Evolutionary conservation across 2,329 filamentous ascomycete species (phyloP).

Genomic region (Lanzia echinophila): DNA sequence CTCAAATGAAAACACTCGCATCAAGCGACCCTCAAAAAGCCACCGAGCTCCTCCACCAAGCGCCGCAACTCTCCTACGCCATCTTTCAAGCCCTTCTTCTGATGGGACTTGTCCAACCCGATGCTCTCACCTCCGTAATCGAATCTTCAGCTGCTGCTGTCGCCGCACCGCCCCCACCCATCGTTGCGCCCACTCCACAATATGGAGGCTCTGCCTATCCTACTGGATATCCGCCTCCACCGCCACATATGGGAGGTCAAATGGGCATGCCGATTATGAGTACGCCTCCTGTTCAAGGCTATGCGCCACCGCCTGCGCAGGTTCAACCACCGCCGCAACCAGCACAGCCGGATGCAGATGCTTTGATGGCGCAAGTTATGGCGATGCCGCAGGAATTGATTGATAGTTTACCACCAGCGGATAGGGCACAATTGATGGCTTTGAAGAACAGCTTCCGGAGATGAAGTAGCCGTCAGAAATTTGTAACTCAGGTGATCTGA

Average conservation of each 20-base stretch:
- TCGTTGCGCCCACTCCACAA: slow-evolving; percentile 22
- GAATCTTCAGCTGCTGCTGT: slow-evolving; percentile 44
- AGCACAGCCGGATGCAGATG: slow-evolving; percentile 53
- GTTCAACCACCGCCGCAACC: slow-evolving; percentile 36
- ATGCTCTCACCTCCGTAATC: slow-evolving; percentile 73
- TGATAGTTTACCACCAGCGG: slow-evolving; percentile 66
- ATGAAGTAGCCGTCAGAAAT: not conserved
- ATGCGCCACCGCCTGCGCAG: slow-evolving; percentile 24
- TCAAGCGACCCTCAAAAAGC: slow-evolving; percentile 74
- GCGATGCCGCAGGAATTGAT: slow-evolving; percentile 74
- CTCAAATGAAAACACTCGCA: slow-evolving; percentile 90
- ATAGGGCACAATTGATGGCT: slow-evolving; percentile 72
- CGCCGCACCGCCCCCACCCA: slow-evolving; percentile 37
- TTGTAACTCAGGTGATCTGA: no score
- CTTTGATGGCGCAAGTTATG: slow-evolving; percentile 75
- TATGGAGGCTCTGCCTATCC: slow-evolving; percentile 32
- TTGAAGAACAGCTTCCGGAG: slow-evolving; percentile 44
- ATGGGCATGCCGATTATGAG: slow-evolving; percentile 30
- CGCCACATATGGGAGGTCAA: slow-evolving; percentile 33
- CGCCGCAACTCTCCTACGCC: slow-evolving; percentile 88
- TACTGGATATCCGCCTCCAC: slow-evolving; percentile 33
- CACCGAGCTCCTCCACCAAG: slow-evolving; percentile 77
- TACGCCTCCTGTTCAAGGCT: slow-evolving; percentile 41
- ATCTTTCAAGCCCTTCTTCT: slow-evolving; percentile 91
- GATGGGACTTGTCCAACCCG: slow-evolving; percentile 85